Evolutionary conservation across 192 early-diverging fungal genomes (phyloP).

Genomic region (Umbelopsis isabellina): DNA sequence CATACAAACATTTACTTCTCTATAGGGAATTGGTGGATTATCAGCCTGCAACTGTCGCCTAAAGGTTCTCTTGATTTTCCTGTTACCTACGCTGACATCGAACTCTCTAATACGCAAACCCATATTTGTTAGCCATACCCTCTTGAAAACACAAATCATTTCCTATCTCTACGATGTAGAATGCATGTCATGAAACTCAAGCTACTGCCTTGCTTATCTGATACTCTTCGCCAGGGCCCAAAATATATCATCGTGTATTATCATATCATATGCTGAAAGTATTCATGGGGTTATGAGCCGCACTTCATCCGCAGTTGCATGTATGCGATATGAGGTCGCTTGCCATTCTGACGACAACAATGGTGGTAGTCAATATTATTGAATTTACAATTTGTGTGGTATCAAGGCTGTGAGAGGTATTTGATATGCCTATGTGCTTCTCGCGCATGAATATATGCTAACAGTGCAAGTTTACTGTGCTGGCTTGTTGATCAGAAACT

Average conservation of each 20-base stretch:
- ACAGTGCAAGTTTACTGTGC: no score
- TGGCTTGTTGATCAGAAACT: no score
- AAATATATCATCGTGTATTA: background rate
- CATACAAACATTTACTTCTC: constrained; percentile 10
- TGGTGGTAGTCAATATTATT: no score
- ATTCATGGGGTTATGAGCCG: background rate
- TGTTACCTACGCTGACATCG: background rate
- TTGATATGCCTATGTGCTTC: no score
- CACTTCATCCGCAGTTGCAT: background rate
- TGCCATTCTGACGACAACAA: background rate
- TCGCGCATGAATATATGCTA: no score
- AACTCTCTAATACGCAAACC: no score
- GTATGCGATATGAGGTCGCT: background rate
- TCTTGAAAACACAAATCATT: no score
- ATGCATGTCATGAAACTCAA: no score
- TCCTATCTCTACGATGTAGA: no score
- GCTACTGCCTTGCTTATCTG: background rate
- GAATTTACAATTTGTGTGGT: no score
- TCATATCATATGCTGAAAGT: background rate
- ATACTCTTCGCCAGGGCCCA: background rate
- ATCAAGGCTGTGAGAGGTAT: no score
- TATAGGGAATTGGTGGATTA: constrained; percentile 17
- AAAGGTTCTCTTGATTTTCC: background rate
- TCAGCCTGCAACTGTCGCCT: constrained; percentile 14
- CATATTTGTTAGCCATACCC: no score